Base-by-base conservation (phyloP, 1,284 basidiomycete species). In the Fomes fomentarius region DNA sequence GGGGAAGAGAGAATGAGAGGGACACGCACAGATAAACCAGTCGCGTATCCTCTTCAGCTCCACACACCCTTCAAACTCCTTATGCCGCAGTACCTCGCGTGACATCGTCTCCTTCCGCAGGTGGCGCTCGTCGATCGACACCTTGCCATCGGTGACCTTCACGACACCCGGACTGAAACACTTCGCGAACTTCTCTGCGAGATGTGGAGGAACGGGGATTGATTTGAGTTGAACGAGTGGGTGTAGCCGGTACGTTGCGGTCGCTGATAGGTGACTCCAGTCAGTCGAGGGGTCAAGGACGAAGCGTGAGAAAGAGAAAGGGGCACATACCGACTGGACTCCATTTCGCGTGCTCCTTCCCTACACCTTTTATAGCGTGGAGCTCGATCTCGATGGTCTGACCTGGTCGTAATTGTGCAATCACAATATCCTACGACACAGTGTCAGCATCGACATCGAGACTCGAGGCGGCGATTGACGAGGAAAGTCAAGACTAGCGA, bases 341-440 rank as follows among this genome's bases (percentile, higher is more conserved):
- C 73, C 93, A 99, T 70, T 99, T 99, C 38, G 97, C 95, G 68
- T 99, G 97, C 64, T 96, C 94, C 65, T 93, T 94, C 19, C 94
- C 96, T n/a, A 94, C 84, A 7, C 95, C 93, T 69, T 98, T 98
- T 56, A 96, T 80, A 43, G 94, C 96, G 69, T 99, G 96, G 56
- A 97, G 69, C 69, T 98, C 93, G 73, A 96, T 83, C 31, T 91
- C 80, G 38, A 98, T 77, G 44, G 81, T 79, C 69, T 96, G 92
- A 3, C 96, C 96, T 0, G 96, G 96, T 39, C 95, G 78, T 43
- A 99, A 76, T 73, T 99, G 99, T n/a, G 91, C 91, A 26, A 99
- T 79, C 21, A 99, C 86, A 62, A 98, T 96, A 67, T 96, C 86
- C 19, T 80, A 42, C 4, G 14, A 37, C 8, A 2, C 3, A 14